A percentile compares a stretch with the other conserved stretches of the same genome.
Conservation (phyloP, 176 grass and related monocot species). For the Eleusine indica region DNA sequence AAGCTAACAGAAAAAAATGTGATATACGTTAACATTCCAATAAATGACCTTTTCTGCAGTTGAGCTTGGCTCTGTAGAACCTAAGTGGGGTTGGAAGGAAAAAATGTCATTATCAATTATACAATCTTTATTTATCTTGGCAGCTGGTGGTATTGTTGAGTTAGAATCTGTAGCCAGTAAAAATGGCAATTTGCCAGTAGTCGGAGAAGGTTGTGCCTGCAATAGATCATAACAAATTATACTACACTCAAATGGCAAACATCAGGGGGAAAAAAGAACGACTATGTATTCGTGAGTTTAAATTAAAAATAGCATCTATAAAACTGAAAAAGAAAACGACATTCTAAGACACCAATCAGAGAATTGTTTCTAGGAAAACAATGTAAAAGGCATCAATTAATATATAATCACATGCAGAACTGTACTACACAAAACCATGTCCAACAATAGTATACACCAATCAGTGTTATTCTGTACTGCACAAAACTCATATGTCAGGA, state of each 20-base stretch:
- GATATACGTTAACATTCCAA: not conserved
- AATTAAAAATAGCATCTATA: constrained; percentile 12
- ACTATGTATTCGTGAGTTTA: not conserved
- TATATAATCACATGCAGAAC: constrained; percentile 5
- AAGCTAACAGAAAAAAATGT: not conserved
- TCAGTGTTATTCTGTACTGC: constrained; percentile 20
- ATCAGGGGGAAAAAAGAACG: constrained; percentile 1
- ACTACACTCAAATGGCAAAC: constrained; percentile 13
- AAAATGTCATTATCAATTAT: constrained; percentile 66
- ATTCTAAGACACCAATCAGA: constrained; percentile 23
- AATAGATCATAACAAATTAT: constrained; percentile 42
- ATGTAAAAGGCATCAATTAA: constrained; percentile 9
- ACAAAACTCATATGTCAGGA: not conserved
- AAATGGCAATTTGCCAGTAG: constrained; percentile 80
- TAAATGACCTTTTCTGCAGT: constrained; percentile 59
- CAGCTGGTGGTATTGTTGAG: constrained; percentile 28
- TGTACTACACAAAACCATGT: constrained; percentile 31
- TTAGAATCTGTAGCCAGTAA: constrained; percentile 41
- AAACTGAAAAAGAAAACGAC: constrained; percentile 10
- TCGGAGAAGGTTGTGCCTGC: constrained; percentile 86
- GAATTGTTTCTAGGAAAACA: constrained; percentile 19
- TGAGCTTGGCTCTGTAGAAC: constrained; percentile 38
- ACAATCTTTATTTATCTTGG: constrained; percentile 35
- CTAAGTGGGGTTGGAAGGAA: constrained; percentile 70
- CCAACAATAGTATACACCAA: constrained; percentile 11